Conservation (phyloP, 805 yeast species). For the Ogataea ganodermae region DNA sequence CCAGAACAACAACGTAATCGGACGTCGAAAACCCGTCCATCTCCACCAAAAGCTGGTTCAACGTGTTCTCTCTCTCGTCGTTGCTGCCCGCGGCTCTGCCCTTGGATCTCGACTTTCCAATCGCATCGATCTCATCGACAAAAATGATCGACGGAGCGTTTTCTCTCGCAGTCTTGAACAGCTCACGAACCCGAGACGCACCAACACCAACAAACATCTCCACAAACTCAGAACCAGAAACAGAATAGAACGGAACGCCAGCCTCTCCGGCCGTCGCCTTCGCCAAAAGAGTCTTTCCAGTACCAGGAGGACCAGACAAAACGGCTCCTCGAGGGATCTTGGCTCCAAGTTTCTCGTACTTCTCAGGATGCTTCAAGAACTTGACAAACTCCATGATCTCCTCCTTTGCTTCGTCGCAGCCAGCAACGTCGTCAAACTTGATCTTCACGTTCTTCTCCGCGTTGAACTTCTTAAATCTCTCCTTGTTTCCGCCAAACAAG, state of each 20-base stretch:
- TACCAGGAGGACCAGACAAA: conserved; percentile 94
- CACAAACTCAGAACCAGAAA: conserved; percentile 93
- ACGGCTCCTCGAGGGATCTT: conserved; percentile 96
- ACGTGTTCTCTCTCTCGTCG: conserved; percentile 91
- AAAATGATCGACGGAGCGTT: conserved; percentile 90
- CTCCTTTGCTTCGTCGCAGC: conserved; percentile 91
- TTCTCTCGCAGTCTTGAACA: conserved; percentile 85
- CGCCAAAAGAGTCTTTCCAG: conserved; percentile 91
- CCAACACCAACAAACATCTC: conserved; percentile 98
- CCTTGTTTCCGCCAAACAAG: conserved; percentile 69
- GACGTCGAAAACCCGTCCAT: conserved; percentile 92
- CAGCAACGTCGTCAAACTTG: conserved; percentile 88
- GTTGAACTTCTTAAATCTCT: conserved; percentile 78
- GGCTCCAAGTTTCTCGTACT: conserved; percentile 87
- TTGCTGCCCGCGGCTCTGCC: conserved; percentile 80
- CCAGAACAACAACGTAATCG: conserved; percentile 90
- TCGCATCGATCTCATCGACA: conserved; percentile 95
- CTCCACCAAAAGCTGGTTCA: conserved; percentile 89
- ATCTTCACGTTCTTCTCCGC: conserved; percentile 82
- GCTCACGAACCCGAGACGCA: conserved; percentile 90
- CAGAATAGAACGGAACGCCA: conserved; percentile 88
- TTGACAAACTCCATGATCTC: conserved; percentile 95
- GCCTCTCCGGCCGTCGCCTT: conserved; percentile 98
- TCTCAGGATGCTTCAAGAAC: conserved; percentile 80
- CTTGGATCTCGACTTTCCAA: conserved; percentile 78